phyloP scores from a whole-genome alignment of 1,139 yeast genomes.

The Protomyces arabidopsidicola region DNA sequence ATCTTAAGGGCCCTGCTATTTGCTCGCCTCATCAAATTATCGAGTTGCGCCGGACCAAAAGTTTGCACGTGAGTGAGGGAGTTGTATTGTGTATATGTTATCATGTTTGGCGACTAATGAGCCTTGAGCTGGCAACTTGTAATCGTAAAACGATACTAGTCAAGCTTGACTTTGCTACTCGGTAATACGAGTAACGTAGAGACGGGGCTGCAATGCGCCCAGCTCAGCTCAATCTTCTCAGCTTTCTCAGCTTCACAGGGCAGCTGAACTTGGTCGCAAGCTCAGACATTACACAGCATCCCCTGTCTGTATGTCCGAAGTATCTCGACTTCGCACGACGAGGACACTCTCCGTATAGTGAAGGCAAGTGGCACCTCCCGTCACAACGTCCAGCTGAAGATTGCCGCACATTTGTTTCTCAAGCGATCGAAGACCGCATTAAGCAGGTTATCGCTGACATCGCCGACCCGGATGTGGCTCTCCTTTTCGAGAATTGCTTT shows the following conservation, averaged over 20 bases:
- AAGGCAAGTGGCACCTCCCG: slow-evolving; percentile 44
- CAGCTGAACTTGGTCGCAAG: too few species aligned
- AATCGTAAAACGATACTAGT: too few species aligned
- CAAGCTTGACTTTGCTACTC: too few species aligned
- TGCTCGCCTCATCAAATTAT: not conserved
- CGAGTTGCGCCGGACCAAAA: too few species aligned
- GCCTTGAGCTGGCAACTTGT: too few species aligned
- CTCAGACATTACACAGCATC: not conserved
- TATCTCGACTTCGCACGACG: slow-evolving; percentile 31
- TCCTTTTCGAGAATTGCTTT: slow-evolving; percentile 73
- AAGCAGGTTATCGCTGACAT: slow-evolving; percentile 50
- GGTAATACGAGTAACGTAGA: too few species aligned
- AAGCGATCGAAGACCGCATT: slow-evolving; percentile 60
- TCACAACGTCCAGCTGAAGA: slow-evolving; percentile 67
- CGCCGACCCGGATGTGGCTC: slow-evolving; percentile 59
- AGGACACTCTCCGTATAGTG: slow-evolving; percentile 31
- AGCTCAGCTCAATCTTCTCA: too few species aligned
- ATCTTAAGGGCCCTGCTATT: not conserved
- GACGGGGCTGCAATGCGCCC: too few species aligned
- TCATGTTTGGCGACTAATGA: too few species aligned
- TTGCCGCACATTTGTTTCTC: slow-evolving; percentile 69
- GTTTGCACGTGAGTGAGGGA: too few species aligned
- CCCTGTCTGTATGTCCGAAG: slow-evolving; percentile 8
- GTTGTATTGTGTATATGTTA: too few species aligned
- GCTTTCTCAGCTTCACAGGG: too few species aligned